These are phyloP conservation scores for Sordariomycetes sp. DNA, from an alignment of 2,329 filamentous ascomycete species.

Conservation along the genomic window DNA sequence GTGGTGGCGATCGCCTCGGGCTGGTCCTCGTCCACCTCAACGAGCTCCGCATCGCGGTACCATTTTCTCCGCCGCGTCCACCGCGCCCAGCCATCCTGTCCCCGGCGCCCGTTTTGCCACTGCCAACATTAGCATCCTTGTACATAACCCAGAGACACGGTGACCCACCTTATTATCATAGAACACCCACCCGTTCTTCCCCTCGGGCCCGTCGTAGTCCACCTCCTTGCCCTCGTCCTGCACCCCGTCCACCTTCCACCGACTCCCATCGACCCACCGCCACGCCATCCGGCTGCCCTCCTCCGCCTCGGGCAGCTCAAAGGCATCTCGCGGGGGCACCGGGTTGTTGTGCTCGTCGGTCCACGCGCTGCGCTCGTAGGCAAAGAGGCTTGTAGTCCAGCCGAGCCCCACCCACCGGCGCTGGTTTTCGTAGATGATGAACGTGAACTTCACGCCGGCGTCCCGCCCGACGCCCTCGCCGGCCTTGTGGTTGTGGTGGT, in stretches of 20 bases:
- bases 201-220: conserved; percentile 48
- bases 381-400: conserved; percentile 85
- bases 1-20: neutral
- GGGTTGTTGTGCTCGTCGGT: conserved; percentile 90
- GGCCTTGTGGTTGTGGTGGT: conserved; percentile 13
- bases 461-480: conserved; percentile 22
- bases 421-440: conserved; percentile 94
- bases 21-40: conserved; percentile 53
- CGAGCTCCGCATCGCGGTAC: conserved; percentile 91
- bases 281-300: conserved; percentile 46
- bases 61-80: conserved; percentile 92
- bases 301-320: conserved; percentile 51
- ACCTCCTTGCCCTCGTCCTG: conserved; percentile 36
- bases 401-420: conserved; percentile 88
- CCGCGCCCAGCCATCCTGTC: conserved; percentile 82
- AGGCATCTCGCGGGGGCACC: conserved; percentile 62
- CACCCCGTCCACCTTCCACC: conserved; percentile 79
- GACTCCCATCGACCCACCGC: conserved; percentile 74
- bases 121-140: conserved; percentile 20
- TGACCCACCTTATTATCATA: conserved; percentile 83
- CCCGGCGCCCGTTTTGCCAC: conserved; percentile 84
- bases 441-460: conserved; percentile 87
- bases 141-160: neutral
- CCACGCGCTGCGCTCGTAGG: conserved; percentile 84
- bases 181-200: conserved; percentile 81